Percentiles rank a stretch among this genome's conserved stretches.
These are phyloP conservation scores for Inga leiocalycina DNA, from an alignment of 306 rosid genomes.

Conservation along the genomic window DNA sequence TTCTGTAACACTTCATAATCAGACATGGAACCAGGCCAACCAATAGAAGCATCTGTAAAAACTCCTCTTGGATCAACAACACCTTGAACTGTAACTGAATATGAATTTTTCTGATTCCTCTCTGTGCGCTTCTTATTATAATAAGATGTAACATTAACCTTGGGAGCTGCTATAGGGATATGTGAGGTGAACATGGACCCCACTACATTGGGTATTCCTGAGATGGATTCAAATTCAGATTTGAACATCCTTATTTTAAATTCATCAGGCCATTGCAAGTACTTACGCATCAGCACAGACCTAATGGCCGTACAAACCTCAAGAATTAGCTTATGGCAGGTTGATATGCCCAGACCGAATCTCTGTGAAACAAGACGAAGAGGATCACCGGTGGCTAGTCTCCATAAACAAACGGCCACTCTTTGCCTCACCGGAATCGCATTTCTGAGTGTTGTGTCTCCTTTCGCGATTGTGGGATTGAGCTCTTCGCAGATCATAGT, in stretches of 20 bases:
- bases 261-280: slow-evolving; percentile 86
- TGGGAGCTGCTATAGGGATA: slow-evolving; percentile 92
- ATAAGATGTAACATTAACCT: slow-evolving; percentile 84
- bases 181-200: slow-evolving; percentile 96
- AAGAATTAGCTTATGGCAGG: slow-evolving; percentile 88
- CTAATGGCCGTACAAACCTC: slow-evolving; percentile 91
- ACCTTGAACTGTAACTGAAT: slow-evolving; percentile 91
- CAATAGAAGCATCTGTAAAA: slow-evolving; percentile 83
- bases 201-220: slow-evolving; percentile 82
- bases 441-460: slow-evolving; percentile 73
- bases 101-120: slow-evolving; percentile 88
- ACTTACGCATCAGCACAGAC: slow-evolving; percentile 83
- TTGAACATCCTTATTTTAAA: slow-evolving; percentile 46
- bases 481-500: slow-evolving; percentile 82
- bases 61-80: slow-evolving; percentile 81
- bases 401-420: slow-evolving; percentile 92
- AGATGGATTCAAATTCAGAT: slow-evolving; percentile 61
- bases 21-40: slow-evolving; percentile 98
- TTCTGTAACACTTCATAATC: slow-evolving; percentile 88
- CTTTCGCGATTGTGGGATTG: slow-evolving; percentile 81
- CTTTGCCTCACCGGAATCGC: slow-evolving; percentile 92
- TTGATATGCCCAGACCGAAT: slow-evolving; percentile 91
- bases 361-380: slow-evolving; percentile 78
- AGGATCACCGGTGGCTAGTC: slow-evolving; percentile 95
- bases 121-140: slow-evolving; percentile 87